A percentile compares a stretch with the other conserved stretches of the same genome.
These are phyloP conservation scores for Asterionellopsis glacialis DNA, from an alignment of 108 stramenopile genomes.

Conservation along the genomic window DNA sequence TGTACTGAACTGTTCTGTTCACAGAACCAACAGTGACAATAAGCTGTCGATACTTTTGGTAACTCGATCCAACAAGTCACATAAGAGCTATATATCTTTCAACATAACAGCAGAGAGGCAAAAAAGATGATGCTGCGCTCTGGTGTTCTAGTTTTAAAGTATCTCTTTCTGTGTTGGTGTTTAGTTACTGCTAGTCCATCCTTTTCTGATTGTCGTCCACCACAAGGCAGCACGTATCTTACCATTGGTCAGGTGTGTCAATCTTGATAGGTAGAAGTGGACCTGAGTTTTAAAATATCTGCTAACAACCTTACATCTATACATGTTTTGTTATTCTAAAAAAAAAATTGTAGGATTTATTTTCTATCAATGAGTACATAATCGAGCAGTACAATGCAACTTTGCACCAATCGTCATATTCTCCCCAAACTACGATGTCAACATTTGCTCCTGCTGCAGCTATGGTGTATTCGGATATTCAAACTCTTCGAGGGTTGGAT, in stretches of 20 bases:
- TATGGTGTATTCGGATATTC: constrained; percentile 79
- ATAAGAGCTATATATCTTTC: too few species aligned
- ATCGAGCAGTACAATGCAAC: constrained; percentile 65
- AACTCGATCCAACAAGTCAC: too few species aligned
- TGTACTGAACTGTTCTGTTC: too few species aligned
- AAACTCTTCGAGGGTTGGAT: constrained; percentile 53
- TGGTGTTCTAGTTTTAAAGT: too few species aligned
- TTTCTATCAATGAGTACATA: constrained; percentile 73
- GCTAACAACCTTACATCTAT: constrained; percentile 9
- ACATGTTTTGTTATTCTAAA: constrained; percentile 15
- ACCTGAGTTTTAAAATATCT: too few species aligned
- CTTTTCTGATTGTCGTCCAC: constrained; percentile 54
- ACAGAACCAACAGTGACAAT: too few species aligned
- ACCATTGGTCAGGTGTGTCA: constrained; percentile 34
- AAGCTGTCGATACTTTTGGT: too few species aligned
- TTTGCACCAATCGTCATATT: constrained; percentile 30
- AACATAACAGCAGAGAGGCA: too few species aligned
- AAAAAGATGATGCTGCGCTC: too few species aligned
- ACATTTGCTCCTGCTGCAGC: constrained; percentile 53
- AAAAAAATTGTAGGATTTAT: constrained; percentile 67
- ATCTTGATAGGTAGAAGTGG: too few species aligned
- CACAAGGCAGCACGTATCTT: constrained; percentile 45
- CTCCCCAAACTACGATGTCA: constrained; percentile 15
- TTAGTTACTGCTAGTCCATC: too few species aligned
- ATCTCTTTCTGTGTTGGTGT: too few species aligned